These are phyloP conservation scores for Wakefieldia striispora DNA, from an alignment of 768 basidiomycete species.

Conservation along the genomic window DNA sequence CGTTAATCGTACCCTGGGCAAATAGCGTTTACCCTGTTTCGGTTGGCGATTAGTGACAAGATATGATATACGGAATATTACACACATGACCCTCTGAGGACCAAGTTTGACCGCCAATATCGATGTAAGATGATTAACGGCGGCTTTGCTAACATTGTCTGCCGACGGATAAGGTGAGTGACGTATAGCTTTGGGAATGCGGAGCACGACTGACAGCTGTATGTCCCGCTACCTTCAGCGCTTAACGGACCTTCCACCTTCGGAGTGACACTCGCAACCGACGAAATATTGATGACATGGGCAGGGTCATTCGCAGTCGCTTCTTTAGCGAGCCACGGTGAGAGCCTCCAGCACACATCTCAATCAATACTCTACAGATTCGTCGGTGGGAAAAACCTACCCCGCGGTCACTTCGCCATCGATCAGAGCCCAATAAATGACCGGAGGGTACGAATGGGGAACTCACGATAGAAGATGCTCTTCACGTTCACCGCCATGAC, in stretches of 20 bases:
- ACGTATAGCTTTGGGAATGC: not conserved
- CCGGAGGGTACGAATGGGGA: too few relatives aligned
- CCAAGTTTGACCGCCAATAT: conserved; percentile 66
- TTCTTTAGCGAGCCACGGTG: conserved; percentile 63
- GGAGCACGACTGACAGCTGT: conserved; percentile 61
- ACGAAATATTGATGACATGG: conserved; percentile 82
- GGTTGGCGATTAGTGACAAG: not conserved
- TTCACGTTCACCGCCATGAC: conserved; percentile 84
- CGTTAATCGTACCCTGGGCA: conserved; percentile 60
- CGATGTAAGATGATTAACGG: conserved; percentile 79
- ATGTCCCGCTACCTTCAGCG: conserved; percentile 59
- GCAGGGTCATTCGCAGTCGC: conserved; percentile 63
- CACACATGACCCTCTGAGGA: conserved; percentile 62
- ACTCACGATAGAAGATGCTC: conserved; percentile 75
- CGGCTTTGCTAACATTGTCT: conserved; percentile 87
- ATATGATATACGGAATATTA: conserved; percentile 5
- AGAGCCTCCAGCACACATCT: conserved; percentile 15
- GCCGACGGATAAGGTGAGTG: not conserved
- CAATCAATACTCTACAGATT: not conserved
- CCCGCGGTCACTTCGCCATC: conserved; percentile 41
- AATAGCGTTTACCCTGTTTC: conserved; percentile 74
- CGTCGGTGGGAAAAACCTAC: conserved; percentile 21
- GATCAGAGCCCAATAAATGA: not conserved
- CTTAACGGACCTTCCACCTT: conserved; percentile 48
- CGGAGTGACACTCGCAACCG: conserved; percentile 57